These are phyloP conservation scores for Thinopyrum elongatum DNA, from an alignment of 176 grass and related monocot species.

Conservation along the genomic window DNA sequence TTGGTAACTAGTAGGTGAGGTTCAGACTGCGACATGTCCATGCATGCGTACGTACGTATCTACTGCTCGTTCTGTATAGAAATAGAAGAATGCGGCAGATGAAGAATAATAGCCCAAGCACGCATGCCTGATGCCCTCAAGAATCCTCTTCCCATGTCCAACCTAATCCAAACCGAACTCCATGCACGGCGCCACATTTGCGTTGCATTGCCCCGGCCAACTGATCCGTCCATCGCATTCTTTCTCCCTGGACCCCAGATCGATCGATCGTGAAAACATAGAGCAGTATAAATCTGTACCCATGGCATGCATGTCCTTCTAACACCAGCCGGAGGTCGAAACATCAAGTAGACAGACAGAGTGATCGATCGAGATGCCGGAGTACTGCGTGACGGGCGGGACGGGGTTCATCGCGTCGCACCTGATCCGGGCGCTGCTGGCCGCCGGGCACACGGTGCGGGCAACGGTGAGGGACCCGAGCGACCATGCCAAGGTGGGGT, in stretches of 20 bases:
- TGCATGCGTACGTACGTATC: neutral
- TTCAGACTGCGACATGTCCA: neutral
- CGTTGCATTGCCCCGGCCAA: neutral
- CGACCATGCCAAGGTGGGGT: constrained; percentile 60
- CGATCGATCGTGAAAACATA: neutral
- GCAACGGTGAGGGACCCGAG: constrained; percentile 72
- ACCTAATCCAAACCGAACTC: constrained; percentile 38
- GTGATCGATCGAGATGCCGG: constrained; percentile 35
- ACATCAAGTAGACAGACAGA: too few relatives aligned
- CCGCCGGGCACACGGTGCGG: constrained; percentile 57
- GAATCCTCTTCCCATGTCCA: constrained; percentile 32
- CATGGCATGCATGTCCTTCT: neutral
- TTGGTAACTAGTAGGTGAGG: neutral
- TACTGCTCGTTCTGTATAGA: neutral
- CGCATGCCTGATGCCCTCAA: neutral
- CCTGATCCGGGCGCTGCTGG: constrained; percentile 57
- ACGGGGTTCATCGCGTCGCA: constrained; percentile 77
- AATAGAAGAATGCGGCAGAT: neutral
- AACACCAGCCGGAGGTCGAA: neutral
- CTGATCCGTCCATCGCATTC: neutral
- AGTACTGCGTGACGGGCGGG: constrained; percentile 80
- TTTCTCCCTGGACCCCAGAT: neutral
- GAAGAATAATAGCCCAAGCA: constrained; percentile 6
- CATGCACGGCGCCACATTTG: neutral
- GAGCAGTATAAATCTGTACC: neutral